Evolutionary conservation across 129 eudicot species (phyloP).

Genomic region (Saposhnikovia divaricata): DNA sequence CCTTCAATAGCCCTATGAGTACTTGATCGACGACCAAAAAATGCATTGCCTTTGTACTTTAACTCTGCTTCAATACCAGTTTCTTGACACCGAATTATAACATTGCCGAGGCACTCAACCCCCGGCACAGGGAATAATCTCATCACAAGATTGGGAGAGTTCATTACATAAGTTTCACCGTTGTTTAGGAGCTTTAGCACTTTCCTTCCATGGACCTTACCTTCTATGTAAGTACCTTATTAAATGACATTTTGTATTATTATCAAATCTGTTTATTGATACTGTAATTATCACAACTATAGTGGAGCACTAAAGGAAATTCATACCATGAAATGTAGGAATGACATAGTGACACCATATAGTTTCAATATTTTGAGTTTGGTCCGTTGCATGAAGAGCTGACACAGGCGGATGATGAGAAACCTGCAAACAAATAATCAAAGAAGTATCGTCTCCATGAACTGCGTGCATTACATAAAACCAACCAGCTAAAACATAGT

Average conservation of each 20-base stretch:
- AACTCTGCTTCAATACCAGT: conserved; percentile 70
- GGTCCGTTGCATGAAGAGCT: conserved; percentile 80
- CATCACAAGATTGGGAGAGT: conserved; percentile 71
- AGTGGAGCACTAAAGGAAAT: neutral
- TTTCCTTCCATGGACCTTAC: conserved; percentile 49
- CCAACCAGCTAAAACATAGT: neutral
- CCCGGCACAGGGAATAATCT: conserved; percentile 61
- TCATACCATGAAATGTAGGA: conserved; percentile 68
- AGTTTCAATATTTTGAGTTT: conserved; percentile 50
- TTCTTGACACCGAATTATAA: conserved; percentile 57
- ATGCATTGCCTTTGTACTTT: conserved; percentile 42
- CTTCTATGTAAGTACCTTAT: conserved; percentile 59
- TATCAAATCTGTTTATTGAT: neutral
- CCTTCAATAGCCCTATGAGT: conserved; percentile 53
- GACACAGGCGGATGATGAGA: conserved; percentile 96
- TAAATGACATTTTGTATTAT: neutral
- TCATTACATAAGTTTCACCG: conserved; percentile 58
- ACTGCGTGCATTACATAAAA: neutral
- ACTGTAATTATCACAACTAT: neutral
- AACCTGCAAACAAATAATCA: conserved; percentile 40
- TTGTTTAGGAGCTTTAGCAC: conserved; percentile 45
- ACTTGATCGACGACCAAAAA: conserved; percentile 37
- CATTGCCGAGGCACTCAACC: conserved; percentile 71
- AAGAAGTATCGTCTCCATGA: neutral
- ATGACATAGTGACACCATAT: conserved; percentile 67